Evolutionary conservation across 306 rosid species (phyloP).

Genomic region (Trifolium repens): DNA sequence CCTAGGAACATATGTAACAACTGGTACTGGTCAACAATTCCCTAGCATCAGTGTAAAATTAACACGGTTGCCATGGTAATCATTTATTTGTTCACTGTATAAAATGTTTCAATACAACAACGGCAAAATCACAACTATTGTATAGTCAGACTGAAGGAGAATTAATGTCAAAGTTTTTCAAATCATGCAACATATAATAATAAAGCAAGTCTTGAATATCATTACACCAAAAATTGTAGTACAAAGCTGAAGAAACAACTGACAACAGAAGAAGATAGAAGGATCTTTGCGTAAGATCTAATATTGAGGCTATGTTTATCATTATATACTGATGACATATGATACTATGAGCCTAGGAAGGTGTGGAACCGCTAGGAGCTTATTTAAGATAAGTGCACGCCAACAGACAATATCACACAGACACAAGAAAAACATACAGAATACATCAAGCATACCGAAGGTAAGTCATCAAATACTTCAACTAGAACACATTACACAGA

Average conservation of each 20-base stretch:
- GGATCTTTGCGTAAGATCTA: conserved; percentile 8
- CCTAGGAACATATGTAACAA: conserved; percentile 26
- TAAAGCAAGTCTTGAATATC: background rate
- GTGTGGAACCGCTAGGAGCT: conserved; percentile 18
- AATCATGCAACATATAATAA: conserved; percentile 3
- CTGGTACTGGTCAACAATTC: conserved; percentile 30
- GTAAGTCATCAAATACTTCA: conserved; percentile 15
- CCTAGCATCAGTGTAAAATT: conserved; percentile 1
- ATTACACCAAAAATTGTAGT: conserved; percentile 15
- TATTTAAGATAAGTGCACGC: conserved; percentile 22
- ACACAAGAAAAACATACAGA: conserved; percentile 16
- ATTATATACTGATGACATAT: conserved; percentile 21
- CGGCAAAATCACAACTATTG: conserved; percentile 2
- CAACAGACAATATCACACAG: background rate
- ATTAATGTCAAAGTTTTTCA: conserved; percentile 6
- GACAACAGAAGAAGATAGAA: background rate
- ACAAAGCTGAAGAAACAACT: conserved; percentile 14
- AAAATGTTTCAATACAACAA: conserved; percentile 16
- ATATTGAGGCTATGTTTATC: conserved; percentile 21
- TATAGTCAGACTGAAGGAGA: conserved; percentile 4
- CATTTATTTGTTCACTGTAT: conserved; percentile 24
- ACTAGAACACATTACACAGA: conserved; percentile 19
- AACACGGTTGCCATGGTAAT: conserved; percentile 29
- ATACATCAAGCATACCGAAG: background rate
- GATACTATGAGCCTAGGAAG: conserved; percentile 6